These are phyloP conservation scores for Cucumis hystrix DNA, from an alignment of 306 rosid genomes.

Conservation along the genomic window DNA sequence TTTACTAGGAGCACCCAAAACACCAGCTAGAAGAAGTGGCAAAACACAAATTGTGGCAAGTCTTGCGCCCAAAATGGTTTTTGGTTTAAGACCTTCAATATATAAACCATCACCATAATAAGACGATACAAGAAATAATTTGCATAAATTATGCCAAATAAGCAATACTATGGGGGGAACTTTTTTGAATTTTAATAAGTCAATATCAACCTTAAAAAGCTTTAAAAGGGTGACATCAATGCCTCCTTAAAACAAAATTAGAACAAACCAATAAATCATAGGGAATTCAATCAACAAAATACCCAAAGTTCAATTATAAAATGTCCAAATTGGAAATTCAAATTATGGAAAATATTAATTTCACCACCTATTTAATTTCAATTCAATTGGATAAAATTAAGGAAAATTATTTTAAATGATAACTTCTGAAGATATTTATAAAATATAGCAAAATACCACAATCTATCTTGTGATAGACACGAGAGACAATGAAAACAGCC, in stretches of 20 bases:
- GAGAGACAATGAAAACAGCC: no score
- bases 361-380: neutral
- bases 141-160: neutral
- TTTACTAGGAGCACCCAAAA: conserved; percentile 70
- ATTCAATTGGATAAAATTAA: no score
- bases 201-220: neutral
- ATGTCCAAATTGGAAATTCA: neutral
- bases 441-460: no score
- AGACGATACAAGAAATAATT: conserved; percentile 11
- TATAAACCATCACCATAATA: conserved; percentile 14
- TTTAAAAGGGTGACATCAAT: neutral
- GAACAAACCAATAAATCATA: neutral
- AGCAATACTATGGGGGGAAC: neutral
- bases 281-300: neutral
- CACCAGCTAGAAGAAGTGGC: conserved; percentile 84
- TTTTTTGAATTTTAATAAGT: neutral
- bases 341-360: neutral
- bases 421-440: no score
- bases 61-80: conserved; percentile 61
- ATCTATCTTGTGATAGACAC: no score
- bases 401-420: no score
- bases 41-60: conserved; percentile 75
- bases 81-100: conserved; percentile 62
- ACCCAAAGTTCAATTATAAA: neutral
- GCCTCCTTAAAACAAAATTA: neutral